Conservation (phyloP, 164 flowering plant species). For the Amborella trichopoda region DNA sequence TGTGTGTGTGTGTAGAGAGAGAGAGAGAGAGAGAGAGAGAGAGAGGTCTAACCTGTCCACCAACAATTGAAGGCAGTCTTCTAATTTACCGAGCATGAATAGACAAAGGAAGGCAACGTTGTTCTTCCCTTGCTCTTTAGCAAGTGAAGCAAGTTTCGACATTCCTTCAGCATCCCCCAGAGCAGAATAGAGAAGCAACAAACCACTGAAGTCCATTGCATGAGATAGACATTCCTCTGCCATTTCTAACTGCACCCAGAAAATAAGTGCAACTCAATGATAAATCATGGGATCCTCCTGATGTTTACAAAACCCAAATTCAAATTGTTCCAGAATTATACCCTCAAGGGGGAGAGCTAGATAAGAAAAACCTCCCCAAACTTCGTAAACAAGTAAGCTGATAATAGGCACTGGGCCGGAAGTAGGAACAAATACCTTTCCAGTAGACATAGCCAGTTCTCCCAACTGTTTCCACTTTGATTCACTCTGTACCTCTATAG, state of each 20-base stretch:
- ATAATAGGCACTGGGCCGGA: not conserved
- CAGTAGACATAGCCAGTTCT: slow-evolving; percentile 91
- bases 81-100: slow-evolving; percentile 84
- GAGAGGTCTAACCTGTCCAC: slow-evolving; percentile 60
- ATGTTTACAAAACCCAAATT: no score
- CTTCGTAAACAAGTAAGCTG: not conserved
- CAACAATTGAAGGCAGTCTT: slow-evolving; percentile 90
- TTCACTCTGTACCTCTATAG: slow-evolving; percentile 73
- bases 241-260: slow-evolving; percentile 72
- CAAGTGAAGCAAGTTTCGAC: slow-evolving; percentile 60
- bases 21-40: no score
- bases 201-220: slow-evolving; percentile 92
- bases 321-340: no score
- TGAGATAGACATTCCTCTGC: slow-evolving; percentile 82
- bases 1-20: no score
- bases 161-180: slow-evolving; percentile 93
- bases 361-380: no score
- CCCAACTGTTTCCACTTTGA: slow-evolving; percentile 98
- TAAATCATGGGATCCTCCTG: no score
- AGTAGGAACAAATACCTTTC: slow-evolving; percentile 43
- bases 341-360: no score
- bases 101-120: slow-evolving; percentile 92
- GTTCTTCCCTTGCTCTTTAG: slow-evolving; percentile 92
- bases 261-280: no score
- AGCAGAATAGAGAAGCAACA: slow-evolving; percentile 85